Base-by-base conservation (phyloP, 2,329 filamentous ascomycete species). In the Cladophialophora immunda region DNA sequence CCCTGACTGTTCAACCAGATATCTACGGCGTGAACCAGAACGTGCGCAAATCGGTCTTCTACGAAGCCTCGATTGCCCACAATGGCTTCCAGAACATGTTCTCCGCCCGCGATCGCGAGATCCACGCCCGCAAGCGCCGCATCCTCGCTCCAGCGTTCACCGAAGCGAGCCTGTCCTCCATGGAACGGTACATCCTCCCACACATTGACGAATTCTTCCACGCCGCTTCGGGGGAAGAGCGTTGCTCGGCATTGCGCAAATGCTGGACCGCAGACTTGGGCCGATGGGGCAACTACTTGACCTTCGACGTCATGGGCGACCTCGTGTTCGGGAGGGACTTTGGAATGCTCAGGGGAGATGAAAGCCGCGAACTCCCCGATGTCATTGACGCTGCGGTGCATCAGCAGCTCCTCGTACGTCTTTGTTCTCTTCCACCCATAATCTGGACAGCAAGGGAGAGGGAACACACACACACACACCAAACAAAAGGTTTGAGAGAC, bases 301-400 rank as follows among this genome's bases (percentile, higher is more conserved):
- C 77, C 1, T 81, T 81, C 59, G 79, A 82, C 61, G 75, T 81
- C 19, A 77, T 82, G 47, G 79, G 79, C 0, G 78, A 82, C 34
- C 62, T 82, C 0, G 73, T 76, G 0, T 81, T 82, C 56, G 79
- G 80, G 0, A 76, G 81, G 36, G 65, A 75, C 0, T 83, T 82
- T 66, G 72, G 75, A 17, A 80, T 78, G 53, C 69, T 83, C 2
- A 69, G 75, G 29, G 73, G 74, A 3, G 74, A 72, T 1, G 72
- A 76, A 13, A 76, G 76, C 25, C 77, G 82, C 66, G 58, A 59
- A 19, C 56, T 70, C n/a, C 67, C 64, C 25, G 52, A 64, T 27
- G 52, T 64, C 30, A 57, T 64, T 38, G 58, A 60, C 29, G 58
- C 27, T 17, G 58, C 58, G 11, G 58, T 60, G 45, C 58, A 60